These are phyloP conservation scores for Pichia sp. DNA, from an alignment of 1,139 yeast species.

Conservation along the genomic window DNA sequence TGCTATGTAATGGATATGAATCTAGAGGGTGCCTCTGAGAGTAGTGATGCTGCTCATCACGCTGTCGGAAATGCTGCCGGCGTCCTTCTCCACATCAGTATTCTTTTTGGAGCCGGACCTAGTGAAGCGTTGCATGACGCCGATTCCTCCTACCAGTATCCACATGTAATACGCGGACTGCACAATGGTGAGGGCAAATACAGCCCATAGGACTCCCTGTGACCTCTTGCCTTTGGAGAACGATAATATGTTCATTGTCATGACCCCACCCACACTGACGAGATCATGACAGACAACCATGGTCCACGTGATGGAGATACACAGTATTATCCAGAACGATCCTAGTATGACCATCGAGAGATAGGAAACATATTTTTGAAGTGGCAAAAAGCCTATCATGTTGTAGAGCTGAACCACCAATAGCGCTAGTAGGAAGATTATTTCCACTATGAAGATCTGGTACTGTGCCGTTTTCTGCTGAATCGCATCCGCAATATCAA, in stretches of 20 bases:
- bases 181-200: conserved; percentile 10
- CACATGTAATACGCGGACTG: conserved; percentile 9
- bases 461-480: conserved; percentile 14
- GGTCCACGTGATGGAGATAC: conserved; percentile 17
- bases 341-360: neutral
- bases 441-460: conserved; percentile 15
- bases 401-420: conserved; percentile 15
- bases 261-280: conserved; percentile 8
- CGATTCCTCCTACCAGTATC: neutral
- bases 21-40: conserved; percentile 10
- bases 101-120: neutral
- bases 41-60: conserved; percentile 20
- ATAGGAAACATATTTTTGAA: conserved; percentile 9
- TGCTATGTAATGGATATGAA: neutral
- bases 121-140: neutral
- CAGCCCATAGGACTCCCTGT: conserved; percentile 15
- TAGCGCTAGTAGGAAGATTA: conserved; percentile 10
- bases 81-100: conserved; percentile 12
- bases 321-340: conserved; percentile 7
- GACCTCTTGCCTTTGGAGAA: conserved; percentile 9
- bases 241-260: conserved; percentile 17
- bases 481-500: conserved; percentile 15
- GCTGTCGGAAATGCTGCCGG: conserved; percentile 10
- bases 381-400: conserved; percentile 15
- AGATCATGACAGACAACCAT: conserved; percentile 13